Base-by-base conservation (phyloP, 805 yeast species). In the Saccharomycopsis javanensis region DNA sequence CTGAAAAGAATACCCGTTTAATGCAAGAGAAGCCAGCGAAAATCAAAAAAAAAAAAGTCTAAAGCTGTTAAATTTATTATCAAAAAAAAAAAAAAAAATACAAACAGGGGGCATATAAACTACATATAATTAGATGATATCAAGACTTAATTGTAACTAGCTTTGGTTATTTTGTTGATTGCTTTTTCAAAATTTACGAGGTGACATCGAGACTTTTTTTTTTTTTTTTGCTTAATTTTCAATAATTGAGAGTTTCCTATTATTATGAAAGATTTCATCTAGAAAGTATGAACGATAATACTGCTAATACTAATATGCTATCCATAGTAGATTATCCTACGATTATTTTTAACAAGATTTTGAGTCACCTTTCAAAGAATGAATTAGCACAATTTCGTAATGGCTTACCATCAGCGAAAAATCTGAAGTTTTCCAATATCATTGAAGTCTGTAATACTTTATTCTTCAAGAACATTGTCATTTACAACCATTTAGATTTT, bases 391-490 rank as follows among this genome's bases (percentile, higher is more conserved):
- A 13, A 10, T 52, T 25, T 35, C 45, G 31, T n/a, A 35, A 11
- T n/a, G 35, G 50, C 13, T 28, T 35, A 7, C 18, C 48, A 20
- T 34, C 10, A 5, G 11, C 48, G 5, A 34, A n/a, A 33, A 51
- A 33, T 31, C 23, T 18, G 27, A 34, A 46, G 10, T 6, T 30
- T 13, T 20, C 23, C 6, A 25, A 30, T 25, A 34, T 54, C 16
- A 48, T 46, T 3, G 34, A 46, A 31, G 33, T 25, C 25, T 48
- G 34, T 5, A 46, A 54, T 33, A 2, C 52, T 13, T 33, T 42
- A 38, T 46, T 52, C 5, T 54, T 54, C 20, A 45, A 54, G n/a
- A 54, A 46, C 20, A 27, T 54, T 20, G 51, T 34, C 5, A 20
- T 54, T 25, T 30, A 30, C 16, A 46, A 25, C 31, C 27, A 33